Base-by-base conservation (phyloP, 2,329 filamentous ascomycete genomes). In the Thielaviopsis euricoi region DNA sequence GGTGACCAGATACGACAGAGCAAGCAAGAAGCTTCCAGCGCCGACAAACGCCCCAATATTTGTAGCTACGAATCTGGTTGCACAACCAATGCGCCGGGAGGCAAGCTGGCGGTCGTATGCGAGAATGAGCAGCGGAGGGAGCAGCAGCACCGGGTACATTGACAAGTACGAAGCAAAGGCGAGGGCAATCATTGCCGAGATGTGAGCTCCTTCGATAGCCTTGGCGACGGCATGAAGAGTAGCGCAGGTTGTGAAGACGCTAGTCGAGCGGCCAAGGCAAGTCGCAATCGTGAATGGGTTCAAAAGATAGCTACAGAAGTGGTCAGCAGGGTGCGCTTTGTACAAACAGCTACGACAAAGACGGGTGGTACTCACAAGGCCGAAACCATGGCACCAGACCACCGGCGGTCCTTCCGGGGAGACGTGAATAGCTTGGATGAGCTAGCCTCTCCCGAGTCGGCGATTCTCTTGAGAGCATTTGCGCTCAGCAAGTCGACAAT, bases 231-330 rank as follows among this genome's bases (percentile, higher is more conserved):
- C 87, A 62, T 87, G 82, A 29, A 97, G 80, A 64, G 95, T 87
- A 64, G 89, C 89, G 67, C 87, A 86, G 58, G 87, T 93, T 0
- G 89, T 90, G 68, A 98, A 91, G 59, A 91, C 83, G 62, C 82
- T 87, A 0, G 91, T 96, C 1, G 93, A 87, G 48, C 91, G 86
- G 25, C 87, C 91, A 60, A 98, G 78, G 68, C 91, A 97, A 19
- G 89, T 90, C 51, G 89, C 82, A 61, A 98, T 81, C 1, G 90
- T 95, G 67, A 95, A 95, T 0, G 93, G 93, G 68, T 94, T 97
- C 73, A 97, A 91, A 2, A 98, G 79, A 67, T 88, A 97, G 63
- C 88, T 93, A 57, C 29, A 12, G 33, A 10, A 10, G 6, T 10
- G 46, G 64, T 37, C 63, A 60, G 53, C n/a, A 40, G 17, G 5